Evolutionary conservation across 164 flowering plant genomes (phyloP).

Genomic region (Taxillus chinensis): DNA sequence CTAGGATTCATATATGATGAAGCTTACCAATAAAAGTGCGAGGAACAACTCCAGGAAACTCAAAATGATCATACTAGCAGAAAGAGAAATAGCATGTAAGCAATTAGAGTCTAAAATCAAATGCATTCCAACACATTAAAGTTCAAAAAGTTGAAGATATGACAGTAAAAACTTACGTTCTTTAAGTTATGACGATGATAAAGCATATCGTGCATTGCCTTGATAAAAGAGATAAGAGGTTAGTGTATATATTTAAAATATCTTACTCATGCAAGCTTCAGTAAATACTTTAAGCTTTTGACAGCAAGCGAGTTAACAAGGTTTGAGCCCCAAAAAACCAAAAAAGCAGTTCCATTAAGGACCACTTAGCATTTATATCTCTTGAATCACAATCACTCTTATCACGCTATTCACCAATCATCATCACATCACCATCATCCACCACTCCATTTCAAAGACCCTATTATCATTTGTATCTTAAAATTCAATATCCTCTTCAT

Average conservation of each 20-base stretch:
- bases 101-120: neutral
- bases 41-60: constrained; percentile 97
- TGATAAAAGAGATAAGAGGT: constrained; percentile 3
- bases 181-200: constrained; percentile 63
- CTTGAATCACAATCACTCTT: too few species aligned
- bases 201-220: constrained; percentile 95
- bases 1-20: neutral
- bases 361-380: too few species aligned
- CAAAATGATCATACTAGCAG: constrained; percentile 87
- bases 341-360: too few species aligned
- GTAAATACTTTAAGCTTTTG: neutral
- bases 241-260: neutral
- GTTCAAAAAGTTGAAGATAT: neutral
- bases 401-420: too few species aligned
- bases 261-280: neutral
- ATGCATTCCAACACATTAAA: constrained; percentile 3
- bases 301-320: too few species aligned
- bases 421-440: too few species aligned
- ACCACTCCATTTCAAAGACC: too few species aligned
- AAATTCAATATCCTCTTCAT: too few species aligned
- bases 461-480: too few species aligned
- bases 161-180: constrained; percentile 33
- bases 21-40: constrained; percentile 83
- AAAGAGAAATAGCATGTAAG: constrained; percentile 6
- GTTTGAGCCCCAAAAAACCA: too few species aligned